These are phyloP conservation scores for Tulasnella sp. DNA, from an alignment of 768 basidiomycete genomes.

Conservation along the genomic window DNA sequence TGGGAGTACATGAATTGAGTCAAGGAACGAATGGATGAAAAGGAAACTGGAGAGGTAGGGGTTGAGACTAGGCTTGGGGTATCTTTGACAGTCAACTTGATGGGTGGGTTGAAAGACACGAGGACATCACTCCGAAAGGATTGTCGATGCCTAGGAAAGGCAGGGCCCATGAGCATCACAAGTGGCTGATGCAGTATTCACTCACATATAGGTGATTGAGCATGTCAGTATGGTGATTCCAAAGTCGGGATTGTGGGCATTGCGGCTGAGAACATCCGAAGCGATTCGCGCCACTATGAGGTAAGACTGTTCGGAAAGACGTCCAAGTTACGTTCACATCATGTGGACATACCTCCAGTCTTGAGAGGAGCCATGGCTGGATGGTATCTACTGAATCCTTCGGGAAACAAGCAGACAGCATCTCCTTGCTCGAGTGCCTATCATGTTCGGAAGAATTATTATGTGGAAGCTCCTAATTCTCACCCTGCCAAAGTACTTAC, in stretches of 20 bases:
- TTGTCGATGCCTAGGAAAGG: slow-evolving; percentile 51
- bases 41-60: slow-evolving; percentile 31
- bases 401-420: slow-evolving; percentile 73
- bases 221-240: slow-evolving; percentile 61
- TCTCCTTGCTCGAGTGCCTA: slow-evolving; percentile 67
- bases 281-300: slow-evolving; percentile 61
- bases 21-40: slow-evolving; percentile 41
- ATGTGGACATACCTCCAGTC: slow-evolving; percentile 51
- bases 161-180: slow-evolving; percentile 5
- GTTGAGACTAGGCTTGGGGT: slow-evolving; percentile 11
- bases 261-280: slow-evolving; percentile 60
- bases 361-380: slow-evolving; percentile 79
- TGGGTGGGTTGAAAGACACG: slow-evolving; percentile 31
- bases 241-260: slow-evolving; percentile 53
- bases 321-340: background rate
- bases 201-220: slow-evolving; percentile 71
- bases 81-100: slow-evolving; percentile 19
- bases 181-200: background rate
- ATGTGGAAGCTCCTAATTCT: too few species aligned
- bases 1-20: slow-evolving; percentile 52
- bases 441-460: slow-evolving; percentile 3
- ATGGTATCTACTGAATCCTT: slow-evolving; percentile 75
- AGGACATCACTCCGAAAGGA: slow-evolving; percentile 82
- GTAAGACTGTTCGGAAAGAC: too few species aligned
- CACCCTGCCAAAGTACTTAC: slow-evolving; percentile 32